These are phyloP conservation scores for Apiotrichum porosum DNA, from an alignment of 1,284 basidiomycete genomes.

Conservation along the genomic window DNA sequence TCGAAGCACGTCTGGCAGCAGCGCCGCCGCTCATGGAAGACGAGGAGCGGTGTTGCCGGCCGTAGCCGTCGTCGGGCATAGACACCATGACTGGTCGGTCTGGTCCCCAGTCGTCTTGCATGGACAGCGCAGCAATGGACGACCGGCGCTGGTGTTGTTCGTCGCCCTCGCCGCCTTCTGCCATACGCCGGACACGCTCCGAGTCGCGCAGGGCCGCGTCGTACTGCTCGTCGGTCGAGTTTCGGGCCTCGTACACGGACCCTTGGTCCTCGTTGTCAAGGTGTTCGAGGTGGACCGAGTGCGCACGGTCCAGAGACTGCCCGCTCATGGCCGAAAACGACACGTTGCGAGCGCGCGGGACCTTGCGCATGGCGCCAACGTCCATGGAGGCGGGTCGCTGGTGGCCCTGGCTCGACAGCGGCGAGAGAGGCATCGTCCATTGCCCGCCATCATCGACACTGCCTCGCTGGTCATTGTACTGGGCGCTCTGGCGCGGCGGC, in stretches of 20 bases:
- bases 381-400: neutral
- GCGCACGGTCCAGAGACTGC: conserved; percentile 5
- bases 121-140: conserved; percentile 9
- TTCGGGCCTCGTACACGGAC: conserved; percentile 6
- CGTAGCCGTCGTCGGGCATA: conserved; percentile 10
- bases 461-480: too few species aligned
- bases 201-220: conserved; percentile 4
- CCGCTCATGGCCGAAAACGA: neutral
- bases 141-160: neutral
- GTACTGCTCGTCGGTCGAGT: neutral
- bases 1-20: too few species aligned
- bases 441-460: neutral
- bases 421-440: neutral
- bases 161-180: neutral
- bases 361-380: conserved; percentile 3
- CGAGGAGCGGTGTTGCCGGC: neutral
- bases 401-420: neutral
- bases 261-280: conserved; percentile 4
- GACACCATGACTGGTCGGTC: conserved; percentile 26
- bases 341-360: conserved; percentile 7
- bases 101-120: conserved; percentile 8
- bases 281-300: conserved; percentile 23
- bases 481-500: neutral
- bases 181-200: neutral
- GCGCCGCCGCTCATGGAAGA: conserved; percentile 1